phyloP scores from a whole-genome alignment of 2,329 filamentous ascomycete species.

The Monosporascus sp. region DNA sequence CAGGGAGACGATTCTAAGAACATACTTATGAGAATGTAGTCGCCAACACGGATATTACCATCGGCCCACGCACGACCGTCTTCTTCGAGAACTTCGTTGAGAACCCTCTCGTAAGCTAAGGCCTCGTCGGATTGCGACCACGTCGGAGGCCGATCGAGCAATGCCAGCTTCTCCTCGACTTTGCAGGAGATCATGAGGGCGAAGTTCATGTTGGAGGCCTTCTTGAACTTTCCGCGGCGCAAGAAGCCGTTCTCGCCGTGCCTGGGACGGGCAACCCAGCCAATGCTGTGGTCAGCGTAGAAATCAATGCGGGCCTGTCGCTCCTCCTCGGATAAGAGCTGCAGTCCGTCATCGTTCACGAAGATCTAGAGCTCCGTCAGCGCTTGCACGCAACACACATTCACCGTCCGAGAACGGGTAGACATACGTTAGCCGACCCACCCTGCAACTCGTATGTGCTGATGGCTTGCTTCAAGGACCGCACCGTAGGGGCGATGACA shows the following conservation, averaged over 20 bases:
- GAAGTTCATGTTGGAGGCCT: slow-evolving; percentile 74
- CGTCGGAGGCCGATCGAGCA: slow-evolving; percentile 37
- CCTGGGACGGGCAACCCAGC: slow-evolving; percentile 62
- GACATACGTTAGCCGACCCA: slow-evolving; percentile 59
- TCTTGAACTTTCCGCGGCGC: slow-evolving; percentile 61
- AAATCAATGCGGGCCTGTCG: slow-evolving; percentile 60
- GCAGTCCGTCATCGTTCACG: slow-evolving; percentile 70
- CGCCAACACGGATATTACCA: slow-evolving; percentile 56
- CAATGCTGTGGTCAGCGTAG: slow-evolving; percentile 64
- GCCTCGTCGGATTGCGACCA: slow-evolving; percentile 40
- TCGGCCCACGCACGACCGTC: slow-evolving; percentile 52
- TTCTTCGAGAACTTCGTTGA: slow-evolving; percentile 46
- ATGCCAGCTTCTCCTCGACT: slow-evolving; percentile 54
- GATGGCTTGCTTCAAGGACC: slow-evolving; percentile 72
- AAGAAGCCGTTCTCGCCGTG: slow-evolving; percentile 59
- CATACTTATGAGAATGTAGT: slow-evolving; percentile 56
- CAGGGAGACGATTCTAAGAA: neutral
- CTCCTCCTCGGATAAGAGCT: slow-evolving; percentile 59
- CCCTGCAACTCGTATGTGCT: slow-evolving; percentile 73
- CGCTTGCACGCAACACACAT: neutral
- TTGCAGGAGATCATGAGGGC: slow-evolving; percentile 56
- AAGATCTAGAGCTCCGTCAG: slow-evolving; percentile 44
- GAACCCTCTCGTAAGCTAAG: slow-evolving; percentile 43
- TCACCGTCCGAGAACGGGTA: neutral
- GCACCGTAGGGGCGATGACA: slow-evolving; percentile 73